Evolutionary conservation across 1,139 yeast genomes (phyloP).

Genomic region (Saccharomyces pastorianus): DNA sequence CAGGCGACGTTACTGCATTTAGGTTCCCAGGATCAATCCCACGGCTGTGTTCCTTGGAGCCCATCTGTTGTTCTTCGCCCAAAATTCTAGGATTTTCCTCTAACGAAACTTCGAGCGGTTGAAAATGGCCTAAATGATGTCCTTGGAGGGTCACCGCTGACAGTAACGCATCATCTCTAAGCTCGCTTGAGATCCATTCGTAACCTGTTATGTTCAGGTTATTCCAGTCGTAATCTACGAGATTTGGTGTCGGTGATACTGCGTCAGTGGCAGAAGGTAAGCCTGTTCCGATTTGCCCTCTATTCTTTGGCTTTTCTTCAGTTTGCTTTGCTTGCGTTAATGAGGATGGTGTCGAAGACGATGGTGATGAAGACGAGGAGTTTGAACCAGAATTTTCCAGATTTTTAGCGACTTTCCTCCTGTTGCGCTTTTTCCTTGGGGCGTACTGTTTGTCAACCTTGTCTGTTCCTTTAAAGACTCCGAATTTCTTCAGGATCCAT

Average conservation of each 20-base stretch:
- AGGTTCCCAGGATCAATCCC: not conserved
- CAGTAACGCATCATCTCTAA: slow-evolving; percentile 60
- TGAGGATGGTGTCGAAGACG: not conserved
- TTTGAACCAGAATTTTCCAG: not conserved
- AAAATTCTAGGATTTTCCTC: not conserved
- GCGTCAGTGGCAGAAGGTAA: not conserved
- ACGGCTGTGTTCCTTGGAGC: not conserved
- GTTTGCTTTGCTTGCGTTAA: not conserved
- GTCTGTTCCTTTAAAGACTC: slow-evolving; percentile 49
- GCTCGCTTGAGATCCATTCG: slow-evolving; percentile 63
- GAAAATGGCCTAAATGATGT: slow-evolving; percentile 2
- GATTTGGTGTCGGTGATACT: slow-evolving; percentile 1
- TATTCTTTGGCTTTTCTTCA: not conserved
- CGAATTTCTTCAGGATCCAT: slow-evolving; percentile 69
- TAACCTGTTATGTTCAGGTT: slow-evolving; percentile 25
- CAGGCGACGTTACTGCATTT: not conserved
- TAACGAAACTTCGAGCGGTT: not conserved
- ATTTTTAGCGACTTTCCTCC: not conserved
- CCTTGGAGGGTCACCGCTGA: slow-evolving; percentile 70
- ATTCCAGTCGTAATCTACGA: slow-evolving; percentile 5
- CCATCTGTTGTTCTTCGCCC: not conserved
- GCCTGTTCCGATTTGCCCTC: not conserved
- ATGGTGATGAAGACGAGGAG: not conserved
- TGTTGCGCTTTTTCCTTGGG: not conserved
- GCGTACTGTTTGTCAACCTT: slow-evolving; percentile 6